These are phyloP conservation scores for Umbelopsis ramanniana DNA, from an alignment of 192 early-diverging fungal genomes.

Conservation along the genomic window DNA sequence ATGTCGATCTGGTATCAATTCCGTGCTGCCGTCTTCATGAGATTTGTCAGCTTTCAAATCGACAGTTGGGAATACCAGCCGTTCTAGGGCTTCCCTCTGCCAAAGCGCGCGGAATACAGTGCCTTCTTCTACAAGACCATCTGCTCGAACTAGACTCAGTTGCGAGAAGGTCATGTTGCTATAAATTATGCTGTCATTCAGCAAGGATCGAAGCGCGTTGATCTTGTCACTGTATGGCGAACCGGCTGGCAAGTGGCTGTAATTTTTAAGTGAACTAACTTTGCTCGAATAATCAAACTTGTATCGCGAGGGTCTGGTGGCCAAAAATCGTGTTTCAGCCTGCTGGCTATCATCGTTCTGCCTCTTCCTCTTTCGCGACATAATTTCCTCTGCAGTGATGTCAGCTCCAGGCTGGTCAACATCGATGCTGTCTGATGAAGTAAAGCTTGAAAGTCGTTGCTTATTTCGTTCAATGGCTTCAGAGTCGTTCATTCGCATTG, in stretches of 20 bases:
- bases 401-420: neutral
- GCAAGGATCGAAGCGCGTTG: neutral
- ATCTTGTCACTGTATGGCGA: constrained; percentile 6
- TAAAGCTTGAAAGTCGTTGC: neutral
- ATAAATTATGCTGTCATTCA: constrained; percentile 35
- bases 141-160: constrained; percentile 32
- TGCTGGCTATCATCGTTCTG: neutral
- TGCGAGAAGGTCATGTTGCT: constrained; percentile 46
- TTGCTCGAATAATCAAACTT: neutral
- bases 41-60: constrained; percentile 18
- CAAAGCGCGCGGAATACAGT: constrained; percentile 41
- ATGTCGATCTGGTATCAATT: constrained; percentile 11
- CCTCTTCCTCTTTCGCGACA: neutral
- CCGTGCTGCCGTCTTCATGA: neutral
- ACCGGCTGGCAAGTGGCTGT: neutral
- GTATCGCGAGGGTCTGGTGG: neutral
- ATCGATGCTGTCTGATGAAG: neutral
- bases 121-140: constrained; percentile 38
- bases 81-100: constrained; percentile 41
- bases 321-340: neutral
- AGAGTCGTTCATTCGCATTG: constrained; percentile 4
- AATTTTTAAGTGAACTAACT: too few relatives aligned
- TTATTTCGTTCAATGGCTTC: constrained; percentile 22
- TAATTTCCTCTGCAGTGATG: neutral
- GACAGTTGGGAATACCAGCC: constrained; percentile 30